Evolutionary conservation across 1,139 yeast species (phyloP), one percentile per base, ranked within the genome.

Genomic region (Saccharomyces hybrid): DNA sequence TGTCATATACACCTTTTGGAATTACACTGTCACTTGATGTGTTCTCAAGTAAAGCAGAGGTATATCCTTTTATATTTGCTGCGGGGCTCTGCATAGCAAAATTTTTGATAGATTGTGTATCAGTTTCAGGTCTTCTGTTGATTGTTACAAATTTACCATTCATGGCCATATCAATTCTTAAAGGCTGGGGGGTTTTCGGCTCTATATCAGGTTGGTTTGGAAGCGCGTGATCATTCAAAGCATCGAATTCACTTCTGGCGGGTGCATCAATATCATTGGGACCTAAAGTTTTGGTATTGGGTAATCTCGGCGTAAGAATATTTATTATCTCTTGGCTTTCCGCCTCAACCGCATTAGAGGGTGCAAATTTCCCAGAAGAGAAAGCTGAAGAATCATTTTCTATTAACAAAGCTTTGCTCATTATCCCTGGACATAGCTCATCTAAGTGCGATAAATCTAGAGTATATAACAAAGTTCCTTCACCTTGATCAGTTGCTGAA

Each of bases 381-480:
- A 38, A 5, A 6, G 20, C 11, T 14, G 23, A 14, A 38, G 11
- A 6, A 16, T 38, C 23, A 5, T 11, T 11, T 38, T 38, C 23
- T 7, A 8, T 8, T 6, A 14, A 14, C 23, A 38, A 6, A 2
- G 42, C 8, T 38, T 38, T 11, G 9, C 42, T 16, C 42, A 38
- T 38, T 14, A 50, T 47, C 14, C 52, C 52, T 11, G 52, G 52
- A 20, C 49, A 50, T 23, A 41, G 28, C 16, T 50, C 52, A 16
- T 46, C 38, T 32, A 50, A 16, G 9, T 46, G 26, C 9, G 49
- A 31, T 14, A 50, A 27, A 27, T 50, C 49, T 5, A 50, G 28
- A n/a, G 52, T 50, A 16, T 50, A 50, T 6, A 47, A 25, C 4
- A 47, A 42, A 13, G 46, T 34, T 46, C 52, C 52, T 31, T 32